phyloP scores from a whole-genome alignment of 805 yeast species.

The Groenewaldozyma salmanticensis region DNA sequence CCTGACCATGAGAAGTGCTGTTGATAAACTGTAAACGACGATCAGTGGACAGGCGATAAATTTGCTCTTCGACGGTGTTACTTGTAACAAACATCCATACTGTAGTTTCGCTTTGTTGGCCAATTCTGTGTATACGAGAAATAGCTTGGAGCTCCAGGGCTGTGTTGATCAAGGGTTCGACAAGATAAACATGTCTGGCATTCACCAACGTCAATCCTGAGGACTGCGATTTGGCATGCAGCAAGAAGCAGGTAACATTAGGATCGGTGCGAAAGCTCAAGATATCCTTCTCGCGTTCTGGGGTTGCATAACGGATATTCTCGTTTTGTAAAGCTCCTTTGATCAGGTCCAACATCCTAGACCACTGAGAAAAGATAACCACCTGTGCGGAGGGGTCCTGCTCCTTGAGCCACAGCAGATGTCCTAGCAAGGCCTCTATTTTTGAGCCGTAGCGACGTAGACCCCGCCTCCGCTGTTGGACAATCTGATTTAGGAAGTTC shows the following conservation, averaged over 20 bases:
- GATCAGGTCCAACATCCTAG: constrained; percentile 56
- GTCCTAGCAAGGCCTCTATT: constrained; percentile 71
- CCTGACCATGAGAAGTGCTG: not conserved
- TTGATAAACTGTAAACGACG: constrained; percentile 35
- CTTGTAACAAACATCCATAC: constrained; percentile 88
- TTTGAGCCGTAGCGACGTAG: constrained; percentile 59
- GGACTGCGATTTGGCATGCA: constrained; percentile 80
- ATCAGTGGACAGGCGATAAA: constrained; percentile 56
- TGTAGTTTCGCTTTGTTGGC: constrained; percentile 69
- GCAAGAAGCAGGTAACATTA: constrained; percentile 67
- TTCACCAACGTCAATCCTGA: constrained; percentile 84
- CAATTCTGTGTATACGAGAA: constrained; percentile 85
- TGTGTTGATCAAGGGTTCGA: constrained; percentile 87
- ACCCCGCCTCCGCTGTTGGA: not conserved
- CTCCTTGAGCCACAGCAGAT: constrained; percentile 52
- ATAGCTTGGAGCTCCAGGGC: constrained; percentile 87
- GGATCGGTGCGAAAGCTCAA: constrained; percentile 47
- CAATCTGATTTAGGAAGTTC: constrained; percentile 28
- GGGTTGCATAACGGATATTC: constrained; percentile 47
- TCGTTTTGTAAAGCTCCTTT: constrained; percentile 56
- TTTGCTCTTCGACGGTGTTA: constrained; percentile 82
- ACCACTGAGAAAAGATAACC: constrained; percentile 85
- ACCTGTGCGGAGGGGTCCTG: constrained; percentile 62
- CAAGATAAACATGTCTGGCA: constrained; percentile 83
- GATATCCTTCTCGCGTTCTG: constrained; percentile 37